These are phyloP conservation scores for Coffea canephora DNA, from an alignment of 257 asterid genomes.

Conservation along the genomic window DNA sequence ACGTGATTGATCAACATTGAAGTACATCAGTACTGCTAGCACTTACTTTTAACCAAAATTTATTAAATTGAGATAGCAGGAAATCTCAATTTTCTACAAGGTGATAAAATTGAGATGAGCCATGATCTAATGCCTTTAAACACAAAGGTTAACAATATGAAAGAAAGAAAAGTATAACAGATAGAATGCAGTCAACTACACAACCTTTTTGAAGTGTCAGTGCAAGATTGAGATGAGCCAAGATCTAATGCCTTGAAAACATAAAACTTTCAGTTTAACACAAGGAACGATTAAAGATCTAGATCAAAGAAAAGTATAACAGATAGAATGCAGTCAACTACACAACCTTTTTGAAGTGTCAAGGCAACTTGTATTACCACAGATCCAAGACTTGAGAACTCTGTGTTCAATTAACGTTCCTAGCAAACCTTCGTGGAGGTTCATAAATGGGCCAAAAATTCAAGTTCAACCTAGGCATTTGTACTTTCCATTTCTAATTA, in stretches of 20 bases:
- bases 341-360: not conserved
- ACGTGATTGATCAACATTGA: slow-evolving; percentile 19
- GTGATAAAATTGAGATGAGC: not conserved
- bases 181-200: not conserved
- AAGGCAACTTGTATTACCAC: not conserved
- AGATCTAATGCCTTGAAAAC: not conserved
- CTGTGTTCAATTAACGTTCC: not conserved
- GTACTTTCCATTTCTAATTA: not conserved
- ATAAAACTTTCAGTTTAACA: not conserved
- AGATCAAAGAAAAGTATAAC: not conserved
- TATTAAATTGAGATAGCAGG: not conserved
- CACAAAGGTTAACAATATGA: slow-evolving; percentile 1
- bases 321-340: not conserved
- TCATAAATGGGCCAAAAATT: not conserved
- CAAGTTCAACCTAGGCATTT: not conserved
- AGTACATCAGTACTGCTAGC: not conserved
- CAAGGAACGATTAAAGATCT: not conserved
- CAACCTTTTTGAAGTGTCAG: not conserved
- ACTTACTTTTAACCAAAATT: not conserved
- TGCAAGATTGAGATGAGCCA: not conserved
- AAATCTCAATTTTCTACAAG: not conserved
- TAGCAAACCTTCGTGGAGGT: not conserved
- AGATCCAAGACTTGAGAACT: not conserved
- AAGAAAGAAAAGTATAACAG: not conserved
- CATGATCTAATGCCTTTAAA: not conserved